Conservation (phyloP, 2,329 filamentous ascomycete genomes). For the Aspergillus arachidicola region DNA sequence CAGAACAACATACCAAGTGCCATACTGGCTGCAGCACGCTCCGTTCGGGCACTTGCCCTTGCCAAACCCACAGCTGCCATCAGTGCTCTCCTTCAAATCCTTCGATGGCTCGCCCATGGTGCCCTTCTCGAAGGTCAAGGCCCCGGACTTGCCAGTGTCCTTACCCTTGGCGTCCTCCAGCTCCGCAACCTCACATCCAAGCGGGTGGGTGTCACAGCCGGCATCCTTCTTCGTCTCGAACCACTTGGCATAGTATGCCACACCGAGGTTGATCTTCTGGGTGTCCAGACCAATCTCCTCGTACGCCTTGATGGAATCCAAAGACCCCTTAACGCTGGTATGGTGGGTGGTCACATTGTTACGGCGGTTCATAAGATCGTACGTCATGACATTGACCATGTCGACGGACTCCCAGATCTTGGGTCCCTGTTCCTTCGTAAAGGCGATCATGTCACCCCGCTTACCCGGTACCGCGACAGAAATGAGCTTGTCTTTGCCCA, state of each 20-base stretch:
- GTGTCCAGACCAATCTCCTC: conserved; percentile 58
- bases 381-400: conserved; percentile 72
- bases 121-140: conserved; percentile 52
- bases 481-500: conserved; percentile 62
- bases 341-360: conserved; percentile 67
- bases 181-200: conserved; percentile 61
- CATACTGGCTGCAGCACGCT: conserved; percentile 40
- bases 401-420: conserved; percentile 64
- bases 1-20: conserved; percentile 34
- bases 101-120: conserved; percentile 27
- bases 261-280: conserved; percentile 64
- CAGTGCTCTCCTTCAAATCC: conserved; percentile 28
- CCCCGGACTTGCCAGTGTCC: conserved; percentile 58
- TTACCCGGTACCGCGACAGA: conserved; percentile 69
- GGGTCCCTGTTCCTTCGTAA: conserved; percentile 58
- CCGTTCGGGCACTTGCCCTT: conserved; percentile 34
- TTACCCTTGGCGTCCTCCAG: conserved; percentile 64
- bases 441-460: conserved; percentile 68
- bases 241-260: conserved; percentile 71
- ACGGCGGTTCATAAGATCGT: conserved; percentile 72
- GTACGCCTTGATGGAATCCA: conserved; percentile 61
- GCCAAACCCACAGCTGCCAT: conserved; percentile 38
- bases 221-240: conserved; percentile 58
- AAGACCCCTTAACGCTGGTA: conserved; percentile 61
- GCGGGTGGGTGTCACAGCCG: conserved; percentile 49